phyloP scores from a whole-genome alignment of 352 stramenopile species.

The Globisporangium mamillatum region DNA sequence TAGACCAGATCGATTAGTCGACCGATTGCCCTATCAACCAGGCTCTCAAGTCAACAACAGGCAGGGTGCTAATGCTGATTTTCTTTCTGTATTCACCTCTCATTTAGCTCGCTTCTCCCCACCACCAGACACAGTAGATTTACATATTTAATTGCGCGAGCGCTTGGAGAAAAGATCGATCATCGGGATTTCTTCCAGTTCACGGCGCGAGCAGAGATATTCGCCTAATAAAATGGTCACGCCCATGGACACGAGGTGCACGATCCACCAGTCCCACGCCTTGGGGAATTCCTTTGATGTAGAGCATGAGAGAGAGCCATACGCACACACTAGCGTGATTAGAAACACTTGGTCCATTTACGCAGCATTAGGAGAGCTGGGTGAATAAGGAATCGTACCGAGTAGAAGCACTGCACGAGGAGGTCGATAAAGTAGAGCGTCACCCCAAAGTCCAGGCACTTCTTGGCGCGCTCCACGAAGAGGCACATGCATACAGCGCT shows the following conservation, averaged over 20 bases:
- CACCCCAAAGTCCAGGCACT: slow-evolving; percentile 89
- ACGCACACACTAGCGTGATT: not conserved
- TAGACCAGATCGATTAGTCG: not conserved
- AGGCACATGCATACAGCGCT: slow-evolving; percentile 72
- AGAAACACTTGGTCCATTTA: not conserved
- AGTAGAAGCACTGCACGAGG: slow-evolving; percentile 79
- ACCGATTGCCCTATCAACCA: not conserved
- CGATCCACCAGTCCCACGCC: slow-evolving; percentile 86
- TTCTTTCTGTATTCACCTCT: not conserved
- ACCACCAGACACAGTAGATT: not conserved
- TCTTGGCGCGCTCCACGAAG: slow-evolving; percentile 88
- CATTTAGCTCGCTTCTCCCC: not conserved
- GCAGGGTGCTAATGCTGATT: not conserved
- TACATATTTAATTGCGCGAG: slow-evolving; percentile 39
- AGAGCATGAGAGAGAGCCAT: not conserved
- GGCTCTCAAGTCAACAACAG: not conserved
- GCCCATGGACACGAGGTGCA: slow-evolving; percentile 63
- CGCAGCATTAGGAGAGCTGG: not conserved
- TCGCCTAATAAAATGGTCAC: slow-evolving; percentile 85
- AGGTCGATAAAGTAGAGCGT: slow-evolving; percentile 89
- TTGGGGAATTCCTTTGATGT: slow-evolving; percentile 68
- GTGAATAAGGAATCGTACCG: slow-evolving; percentile 28
- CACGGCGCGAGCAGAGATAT: slow-evolving; percentile 83
- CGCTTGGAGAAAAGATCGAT: slow-evolving; percentile 80
- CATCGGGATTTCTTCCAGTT: slow-evolving; percentile 89